Percentiles rank a stretch among this genome's conserved stretches.
phyloP scores from a whole-genome alignment of 495 filamentous ascomycete species.

The Penicillium coprophilum region DNA sequence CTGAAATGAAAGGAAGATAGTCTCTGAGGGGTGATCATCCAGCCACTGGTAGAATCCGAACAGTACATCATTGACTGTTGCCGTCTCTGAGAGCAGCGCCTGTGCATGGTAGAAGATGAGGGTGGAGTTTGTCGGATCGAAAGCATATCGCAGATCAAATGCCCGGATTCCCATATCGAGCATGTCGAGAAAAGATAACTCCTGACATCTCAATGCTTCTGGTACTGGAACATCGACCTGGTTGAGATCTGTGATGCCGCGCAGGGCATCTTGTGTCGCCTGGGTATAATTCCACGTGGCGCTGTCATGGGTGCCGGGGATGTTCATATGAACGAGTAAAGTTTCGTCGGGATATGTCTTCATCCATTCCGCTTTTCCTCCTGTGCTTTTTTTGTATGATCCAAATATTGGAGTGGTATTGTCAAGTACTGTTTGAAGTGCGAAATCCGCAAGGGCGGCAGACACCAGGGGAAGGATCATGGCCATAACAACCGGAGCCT shows the following conservation, averaged over 20 bases:
- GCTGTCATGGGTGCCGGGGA: constrained; percentile 55
- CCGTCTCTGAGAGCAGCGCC: constrained; percentile 45
- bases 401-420: constrained; percentile 48
- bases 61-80: constrained; percentile 48
- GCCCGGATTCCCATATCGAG: constrained; percentile 50
- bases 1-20: constrained; percentile 41
- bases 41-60: constrained; percentile 52
- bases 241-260: constrained; percentile 38
- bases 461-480: constrained; percentile 4
- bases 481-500: neutral
- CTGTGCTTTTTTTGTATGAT: constrained; percentile 24
- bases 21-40: constrained; percentile 34
- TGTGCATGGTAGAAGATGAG: constrained; percentile 52
- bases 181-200: constrained; percentile 33
- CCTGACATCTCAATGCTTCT: constrained; percentile 45
- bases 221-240: constrained; percentile 30
- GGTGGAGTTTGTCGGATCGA: constrained; percentile 44
- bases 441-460: constrained; percentile 32
- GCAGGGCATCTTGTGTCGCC: constrained; percentile 40
- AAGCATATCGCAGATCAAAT: constrained; percentile 52
- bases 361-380: constrained; percentile 49
- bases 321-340: constrained; percentile 48
- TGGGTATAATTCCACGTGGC: constrained; percentile 56
- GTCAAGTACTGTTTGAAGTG: constrained; percentile 42
- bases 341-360: constrained; percentile 39